Conservation (phyloP, 495 filamentous ascomycete species). For the Penicillium argentinense region DNA sequence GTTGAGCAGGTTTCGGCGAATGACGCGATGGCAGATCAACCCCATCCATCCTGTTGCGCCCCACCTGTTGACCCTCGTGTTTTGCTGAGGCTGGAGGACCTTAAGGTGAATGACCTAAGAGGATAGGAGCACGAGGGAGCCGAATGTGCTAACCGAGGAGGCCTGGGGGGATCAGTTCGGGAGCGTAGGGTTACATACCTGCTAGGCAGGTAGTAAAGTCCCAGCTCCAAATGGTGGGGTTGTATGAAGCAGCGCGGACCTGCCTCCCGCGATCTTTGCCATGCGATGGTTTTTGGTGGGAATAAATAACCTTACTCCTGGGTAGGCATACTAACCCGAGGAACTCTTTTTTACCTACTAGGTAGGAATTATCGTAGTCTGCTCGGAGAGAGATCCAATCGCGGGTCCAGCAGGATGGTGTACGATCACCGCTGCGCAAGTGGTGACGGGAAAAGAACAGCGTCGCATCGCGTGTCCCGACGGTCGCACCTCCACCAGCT, state of each 20-base stretch:
- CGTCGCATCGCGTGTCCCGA: constrained; percentile 36
- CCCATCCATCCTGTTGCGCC: constrained; percentile 12
- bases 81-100: constrained; percentile 5
- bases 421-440: too few relatives aligned
- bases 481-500: constrained; percentile 33
- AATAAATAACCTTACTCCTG: too few relatives aligned
- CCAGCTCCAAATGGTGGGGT: constrained; percentile 12
- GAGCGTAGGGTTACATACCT: constrained; percentile 31
- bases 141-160: constrained; percentile 17
- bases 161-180: constrained; percentile 4
- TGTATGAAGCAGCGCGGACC: constrained; percentile 2
- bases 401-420: too few relatives aligned
- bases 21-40: constrained; percentile 14
- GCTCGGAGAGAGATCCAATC: too few relatives aligned
- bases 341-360: too few relatives aligned
- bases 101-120: constrained; percentile 1
- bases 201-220: too few relatives aligned
- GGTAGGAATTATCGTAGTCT: too few relatives aligned
- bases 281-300: too few relatives aligned
- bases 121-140: constrained; percentile 9
- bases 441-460: too few relatives aligned
- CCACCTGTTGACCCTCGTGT: constrained; percentile 9
- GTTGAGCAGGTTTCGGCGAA: constrained; percentile 10
- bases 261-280: too few relatives aligned
- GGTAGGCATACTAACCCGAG: too few relatives aligned